phyloP scores from a whole-genome alignment of 768 basidiomycete species.

The Tricholomella constricta region DNA sequence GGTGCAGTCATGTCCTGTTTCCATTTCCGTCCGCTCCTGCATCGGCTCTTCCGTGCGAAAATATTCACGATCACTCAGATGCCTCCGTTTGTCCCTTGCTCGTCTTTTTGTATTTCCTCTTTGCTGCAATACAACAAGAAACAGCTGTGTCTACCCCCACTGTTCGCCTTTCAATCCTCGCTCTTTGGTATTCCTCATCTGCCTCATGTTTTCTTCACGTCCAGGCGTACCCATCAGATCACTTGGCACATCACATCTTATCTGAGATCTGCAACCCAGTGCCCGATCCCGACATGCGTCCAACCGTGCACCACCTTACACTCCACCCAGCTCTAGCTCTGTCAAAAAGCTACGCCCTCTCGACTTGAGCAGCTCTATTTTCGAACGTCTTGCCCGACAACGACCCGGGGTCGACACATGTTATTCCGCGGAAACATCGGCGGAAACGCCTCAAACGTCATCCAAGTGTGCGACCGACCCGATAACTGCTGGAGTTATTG shows the following conservation, averaged over 20 bases:
- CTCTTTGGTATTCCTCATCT: not conserved
- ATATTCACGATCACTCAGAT: conserved; percentile 13
- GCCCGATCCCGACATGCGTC: conserved; percentile 19
- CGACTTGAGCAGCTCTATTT: not conserved
- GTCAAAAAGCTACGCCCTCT: too few relatives aligned
- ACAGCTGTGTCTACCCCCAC: not conserved
- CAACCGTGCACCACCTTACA: conserved; percentile 10
- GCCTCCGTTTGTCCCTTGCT: conserved; percentile 8
- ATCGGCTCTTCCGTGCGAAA: conserved; percentile 23
- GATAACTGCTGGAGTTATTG: not conserved
- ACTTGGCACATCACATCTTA: conserved; percentile 29
- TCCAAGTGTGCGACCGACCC: not conserved
- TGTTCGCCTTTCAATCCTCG: not conserved
- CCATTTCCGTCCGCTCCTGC: conserved; percentile 34
- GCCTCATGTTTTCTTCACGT: conserved; percentile 10
- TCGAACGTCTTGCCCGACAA: not conserved
- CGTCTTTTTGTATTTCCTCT: not conserved
- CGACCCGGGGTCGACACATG: not conserved
- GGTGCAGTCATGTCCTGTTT: conserved; percentile 29
- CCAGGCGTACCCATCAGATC: conserved; percentile 17
- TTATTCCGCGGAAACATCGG: conserved; percentile 4
- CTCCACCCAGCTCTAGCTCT: too few relatives aligned
- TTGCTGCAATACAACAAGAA: not conserved
- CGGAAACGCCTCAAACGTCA: not conserved
- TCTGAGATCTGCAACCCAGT: conserved; percentile 28